Evolutionary conservation across 352 stramenopile species (phyloP).

Genomic region (Globisporangium iwayamae): DNA sequence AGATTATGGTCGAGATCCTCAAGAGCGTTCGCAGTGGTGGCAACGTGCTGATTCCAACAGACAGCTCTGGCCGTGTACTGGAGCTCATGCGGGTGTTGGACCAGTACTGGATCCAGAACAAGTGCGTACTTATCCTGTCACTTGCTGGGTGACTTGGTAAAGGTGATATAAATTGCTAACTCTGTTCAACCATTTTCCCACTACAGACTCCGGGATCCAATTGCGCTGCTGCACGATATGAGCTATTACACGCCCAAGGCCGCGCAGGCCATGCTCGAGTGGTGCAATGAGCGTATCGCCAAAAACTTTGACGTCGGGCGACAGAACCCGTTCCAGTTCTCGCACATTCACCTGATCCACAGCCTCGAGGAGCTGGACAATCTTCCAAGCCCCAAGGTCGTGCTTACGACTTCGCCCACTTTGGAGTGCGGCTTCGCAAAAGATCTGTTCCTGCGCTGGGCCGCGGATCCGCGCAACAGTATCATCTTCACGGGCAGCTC

Average conservation of each 20-base stretch:
- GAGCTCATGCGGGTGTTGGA: slow-evolving; percentile 95
- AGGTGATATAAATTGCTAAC: neutral
- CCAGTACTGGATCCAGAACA: slow-evolving; percentile 95
- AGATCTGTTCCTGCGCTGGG: slow-evolving; percentile 84
- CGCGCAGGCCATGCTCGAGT: slow-evolving; percentile 87
- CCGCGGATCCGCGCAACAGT: slow-evolving; percentile 68
- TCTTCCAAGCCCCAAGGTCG: slow-evolving; percentile 82
- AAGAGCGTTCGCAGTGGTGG: slow-evolving; percentile 90
- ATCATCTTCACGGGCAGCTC: slow-evolving; percentile 80
- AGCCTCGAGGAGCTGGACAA: slow-evolving; percentile 85
- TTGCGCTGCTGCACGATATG: slow-evolving; percentile 85
- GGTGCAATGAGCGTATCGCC: slow-evolving; percentile 87
- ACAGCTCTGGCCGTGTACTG: slow-evolving; percentile 92
- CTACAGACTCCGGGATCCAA: slow-evolving; percentile 74
- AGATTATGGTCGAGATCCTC: slow-evolving; percentile 93
- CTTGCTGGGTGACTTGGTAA: neutral
- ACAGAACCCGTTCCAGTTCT: slow-evolving; percentile 89
- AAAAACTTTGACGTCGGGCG: slow-evolving; percentile 88
- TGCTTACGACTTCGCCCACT: slow-evolving; percentile 74
- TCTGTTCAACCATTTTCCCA: neutral
- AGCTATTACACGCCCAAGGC: slow-evolving; percentile 88
- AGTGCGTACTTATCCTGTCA: slow-evolving; percentile 36
- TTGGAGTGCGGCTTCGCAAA: slow-evolving; percentile 83
- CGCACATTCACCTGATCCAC: slow-evolving; percentile 86
- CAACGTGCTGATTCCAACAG: slow-evolving; percentile 94